A percentile compares a stretch with the other conserved stretches of the same genome.
phyloP scores from a whole-genome alignment of 2,329 filamentous ascomycete genomes.

The Beauveria bassiana region DNA sequence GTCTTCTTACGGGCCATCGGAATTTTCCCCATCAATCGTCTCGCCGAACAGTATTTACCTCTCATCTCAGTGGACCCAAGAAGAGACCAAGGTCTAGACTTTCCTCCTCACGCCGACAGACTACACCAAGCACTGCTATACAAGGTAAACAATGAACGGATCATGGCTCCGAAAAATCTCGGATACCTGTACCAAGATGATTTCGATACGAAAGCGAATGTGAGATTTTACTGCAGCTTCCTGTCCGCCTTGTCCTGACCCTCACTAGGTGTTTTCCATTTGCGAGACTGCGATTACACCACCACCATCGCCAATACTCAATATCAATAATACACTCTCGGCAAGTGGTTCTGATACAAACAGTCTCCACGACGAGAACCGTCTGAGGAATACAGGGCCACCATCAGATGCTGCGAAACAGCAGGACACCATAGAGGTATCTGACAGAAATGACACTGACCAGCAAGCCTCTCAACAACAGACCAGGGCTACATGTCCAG shows the following conservation, averaged over 20 bases:
- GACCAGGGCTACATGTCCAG: too few species aligned
- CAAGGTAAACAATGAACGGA: constrained; percentile 20
- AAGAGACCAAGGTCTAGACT: constrained; percentile 22
- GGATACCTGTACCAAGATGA: fast-evolving
- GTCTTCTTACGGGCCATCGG: neutral
- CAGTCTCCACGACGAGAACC: neutral
- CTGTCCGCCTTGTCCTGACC: neutral
- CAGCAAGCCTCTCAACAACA: neutral
- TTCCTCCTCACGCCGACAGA: constrained; percentile 17
- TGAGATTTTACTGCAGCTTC: neutral
- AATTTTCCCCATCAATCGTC: neutral
- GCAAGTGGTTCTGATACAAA: neutral
- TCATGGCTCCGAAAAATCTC: neutral
- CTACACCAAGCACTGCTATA: constrained; percentile 19
- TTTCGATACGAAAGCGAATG: neutral
- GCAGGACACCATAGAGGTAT: neutral
- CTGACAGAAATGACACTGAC: neutral
- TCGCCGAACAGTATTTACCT: constrained; percentile 24
- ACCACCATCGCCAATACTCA: neutral
- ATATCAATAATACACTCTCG: too few species aligned
- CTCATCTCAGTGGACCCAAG: constrained; percentile 16
- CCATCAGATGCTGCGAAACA: neutral
- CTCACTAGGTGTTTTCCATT: neutral
- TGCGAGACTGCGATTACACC: neutral
- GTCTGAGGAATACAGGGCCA: neutral